These are phyloP conservation scores for Lipomyces oligophaga DNA, from an alignment of 805 yeast species.

Conservation along the genomic window DNA sequence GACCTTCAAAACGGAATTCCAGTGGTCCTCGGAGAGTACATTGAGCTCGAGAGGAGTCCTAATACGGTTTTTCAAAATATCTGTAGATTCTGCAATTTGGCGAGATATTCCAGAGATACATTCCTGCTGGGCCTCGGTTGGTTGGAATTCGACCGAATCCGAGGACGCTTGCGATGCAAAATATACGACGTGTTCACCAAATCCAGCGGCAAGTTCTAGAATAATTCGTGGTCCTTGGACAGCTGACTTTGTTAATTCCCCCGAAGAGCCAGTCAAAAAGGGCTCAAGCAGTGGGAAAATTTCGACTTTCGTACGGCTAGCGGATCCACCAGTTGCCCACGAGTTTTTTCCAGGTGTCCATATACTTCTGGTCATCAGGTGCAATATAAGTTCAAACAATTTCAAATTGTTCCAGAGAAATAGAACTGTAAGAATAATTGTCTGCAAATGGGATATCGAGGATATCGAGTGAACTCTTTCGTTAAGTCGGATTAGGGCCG, in stretches of 20 bases:
- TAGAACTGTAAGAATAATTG: too few species aligned
- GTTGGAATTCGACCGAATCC: slow-evolving; percentile 19
- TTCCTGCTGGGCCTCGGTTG: slow-evolving; percentile 26
- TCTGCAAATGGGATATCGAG: too few species aligned
- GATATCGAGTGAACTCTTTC: too few species aligned
- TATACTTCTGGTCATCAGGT: too few species aligned
- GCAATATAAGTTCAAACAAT: too few species aligned
- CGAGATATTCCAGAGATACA: slow-evolving; percentile 22
- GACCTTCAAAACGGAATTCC: slow-evolving; percentile 8
- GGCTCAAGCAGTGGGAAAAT: slow-evolving; percentile 13
- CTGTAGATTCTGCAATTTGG: slow-evolving; percentile 14
- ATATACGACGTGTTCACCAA: slow-evolving; percentile 24
- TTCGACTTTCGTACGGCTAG: slow-evolving; percentile 26
- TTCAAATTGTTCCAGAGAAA: too few species aligned
- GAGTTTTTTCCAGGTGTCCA: slow-evolving; percentile 27
- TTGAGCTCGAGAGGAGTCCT: slow-evolving; percentile 16
- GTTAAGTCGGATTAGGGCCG: too few species aligned
- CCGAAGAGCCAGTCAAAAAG: slow-evolving; percentile 4
- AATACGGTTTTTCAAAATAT: slow-evolving; percentile 4
- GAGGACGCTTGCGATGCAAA: slow-evolving; percentile 20
- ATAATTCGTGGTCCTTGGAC: not conserved
- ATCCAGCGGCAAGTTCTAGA: slow-evolving; percentile 25
- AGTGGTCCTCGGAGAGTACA: slow-evolving; percentile 10
- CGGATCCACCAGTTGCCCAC: slow-evolving; percentile 27
- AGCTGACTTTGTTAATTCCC: not conserved